Evolutionary conservation across 805 yeast species (phyloP), one percentile per base, ranked within the genome.

Genomic region (Saturnispora zaruensis): DNA sequence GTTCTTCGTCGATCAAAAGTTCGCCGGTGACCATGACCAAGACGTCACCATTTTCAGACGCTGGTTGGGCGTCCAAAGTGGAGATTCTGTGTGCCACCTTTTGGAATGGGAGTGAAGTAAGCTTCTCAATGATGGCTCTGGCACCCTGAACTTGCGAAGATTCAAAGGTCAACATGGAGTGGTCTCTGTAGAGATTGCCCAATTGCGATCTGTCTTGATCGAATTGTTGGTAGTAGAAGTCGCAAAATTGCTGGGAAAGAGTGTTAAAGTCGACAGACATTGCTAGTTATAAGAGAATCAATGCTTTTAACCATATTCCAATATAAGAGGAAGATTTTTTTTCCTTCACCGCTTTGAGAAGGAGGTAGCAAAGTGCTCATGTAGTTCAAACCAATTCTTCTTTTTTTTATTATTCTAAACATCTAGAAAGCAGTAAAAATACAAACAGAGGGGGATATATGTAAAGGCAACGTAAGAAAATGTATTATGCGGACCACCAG

Each of bases 21-120:
- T 87, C 96, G 56, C 99, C 99, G 49, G 99, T 93, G 60, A 93
- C 97, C 93, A 93, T 84, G 48, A 91, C 98, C 61, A 93, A 76
- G 50, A 93, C 95, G 66, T 91, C 97, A 55, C 93, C 91, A 60
- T 74, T 79, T 52, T 95, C 87, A 51, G 96, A 84, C 36, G 95
- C 96, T 45, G 99, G 99, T 73, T 93, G 99, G 43, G 98, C 98
- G 64, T 93, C 98, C 64, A 93, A 78, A 41, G 98, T 91, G 49
- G 95, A 82, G 65, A 93, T 84, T 73, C 95, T 79, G 75, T 93
- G 99, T 46, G 79, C 84, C 51, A 93, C 97, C 71, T 89, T 89
- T 66, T 78, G 84, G 77, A 93, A 93, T 47, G 96, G 96, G 61
- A 93, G 77, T 36, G 89, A 78, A 24, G 80, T 82, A 58, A 93